Evolutionary conservation across 163 green algal genomes (phyloP).

Genomic region (Chloroidium sp.): DNA sequence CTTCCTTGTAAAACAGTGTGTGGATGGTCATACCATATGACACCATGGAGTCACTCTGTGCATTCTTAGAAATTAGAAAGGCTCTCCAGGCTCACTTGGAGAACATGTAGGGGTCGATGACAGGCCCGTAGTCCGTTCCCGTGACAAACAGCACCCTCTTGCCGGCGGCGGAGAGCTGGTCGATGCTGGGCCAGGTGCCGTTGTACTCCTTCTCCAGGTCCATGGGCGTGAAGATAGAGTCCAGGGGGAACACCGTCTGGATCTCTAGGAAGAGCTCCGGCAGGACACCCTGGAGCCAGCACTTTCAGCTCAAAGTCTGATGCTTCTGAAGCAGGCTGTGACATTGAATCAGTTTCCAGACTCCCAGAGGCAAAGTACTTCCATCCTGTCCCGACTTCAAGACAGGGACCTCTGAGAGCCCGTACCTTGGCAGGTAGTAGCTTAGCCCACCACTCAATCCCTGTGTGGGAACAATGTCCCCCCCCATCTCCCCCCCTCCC

Average conservation of each 20-base stretch:
- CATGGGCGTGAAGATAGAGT: slow-evolving; percentile 28
- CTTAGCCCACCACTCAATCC: too few relatives aligned
- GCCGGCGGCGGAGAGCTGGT: slow-evolving; percentile 26
- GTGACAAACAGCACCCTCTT: slow-evolving; percentile 53
- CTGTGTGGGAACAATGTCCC: too few relatives aligned
- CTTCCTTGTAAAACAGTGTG: too few relatives aligned
- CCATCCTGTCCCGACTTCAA: too few relatives aligned
- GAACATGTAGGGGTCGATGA: slow-evolving; percentile 42
- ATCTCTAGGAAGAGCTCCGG: slow-evolving; percentile 27
- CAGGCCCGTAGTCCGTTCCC: slow-evolving; percentile 45
- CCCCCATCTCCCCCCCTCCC: too few relatives aligned
- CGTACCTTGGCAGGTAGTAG: too few relatives aligned
- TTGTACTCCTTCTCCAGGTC: slow-evolving; percentile 12
- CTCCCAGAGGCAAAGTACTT: too few relatives aligned
- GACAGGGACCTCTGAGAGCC: too few relatives aligned
- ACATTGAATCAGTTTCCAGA: too few relatives aligned
- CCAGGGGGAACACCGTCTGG: slow-evolving; percentile 17
- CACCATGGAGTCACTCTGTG: not conserved
- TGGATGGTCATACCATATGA: too few relatives aligned
- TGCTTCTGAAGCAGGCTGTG: too few relatives aligned
- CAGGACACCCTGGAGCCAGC: slow-evolving; percentile 26
- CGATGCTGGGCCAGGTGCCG: slow-evolving; percentile 11
- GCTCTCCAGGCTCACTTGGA: slow-evolving; percentile 18
- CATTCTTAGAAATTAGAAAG: not conserved
- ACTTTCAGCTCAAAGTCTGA: too few relatives aligned